Base-by-base conservation (phyloP, 768 basidiomycete species). In the Mycena floridula region DNA sequence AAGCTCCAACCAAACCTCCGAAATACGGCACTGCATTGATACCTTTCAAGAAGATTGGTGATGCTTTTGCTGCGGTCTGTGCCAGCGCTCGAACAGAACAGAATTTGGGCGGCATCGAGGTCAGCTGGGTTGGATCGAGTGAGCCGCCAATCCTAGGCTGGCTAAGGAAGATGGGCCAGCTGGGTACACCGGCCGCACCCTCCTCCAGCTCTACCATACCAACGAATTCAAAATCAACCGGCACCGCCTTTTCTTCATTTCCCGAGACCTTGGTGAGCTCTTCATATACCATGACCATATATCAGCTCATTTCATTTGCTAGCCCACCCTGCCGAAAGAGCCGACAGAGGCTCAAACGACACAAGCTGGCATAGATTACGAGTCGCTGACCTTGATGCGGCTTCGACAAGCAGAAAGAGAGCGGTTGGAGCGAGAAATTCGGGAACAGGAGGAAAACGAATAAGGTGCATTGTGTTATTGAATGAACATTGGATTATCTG, bases 321-420 rank as follows among this genome's bases (percentile, higher is more conserved):
- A 63, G 59, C 54, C 63, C 13, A 54, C 63, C 40, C 40, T 66
- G 47, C 54, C 64, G 28, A 47, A 62, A 54, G 42, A 48, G 36
- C 45, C 62, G 9, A 43, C 55, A 42, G 30, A 50, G 47, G 21
- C 54, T 47, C 50, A 8, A 44, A 25, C 62, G n/a, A 40, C 58
- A 16, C 50, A 61, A 18, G 55, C 68, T 9, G 75, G 74, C 2
- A 52, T 90, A 39, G 85, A 90, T 57, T 92, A 83, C 45, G 89
- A 91, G 62, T 78, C 82, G 3, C 56, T 90, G 47, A 91, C 87
- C 1, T 69, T 92, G 26, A 75, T 91, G 72, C 77, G 89, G 4
- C 67, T 93, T 58, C 72, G 89, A 26, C 85, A 91, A 55, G 87
- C 89, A 0, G 89, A 91, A 59, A 72, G 84, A 28, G 83, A 81